Evolutionary conservation across 345 rosid genomes (phyloP), one percentile per base, ranked within the genome.

Genomic region (Euphorbia tirucalli): DNA sequence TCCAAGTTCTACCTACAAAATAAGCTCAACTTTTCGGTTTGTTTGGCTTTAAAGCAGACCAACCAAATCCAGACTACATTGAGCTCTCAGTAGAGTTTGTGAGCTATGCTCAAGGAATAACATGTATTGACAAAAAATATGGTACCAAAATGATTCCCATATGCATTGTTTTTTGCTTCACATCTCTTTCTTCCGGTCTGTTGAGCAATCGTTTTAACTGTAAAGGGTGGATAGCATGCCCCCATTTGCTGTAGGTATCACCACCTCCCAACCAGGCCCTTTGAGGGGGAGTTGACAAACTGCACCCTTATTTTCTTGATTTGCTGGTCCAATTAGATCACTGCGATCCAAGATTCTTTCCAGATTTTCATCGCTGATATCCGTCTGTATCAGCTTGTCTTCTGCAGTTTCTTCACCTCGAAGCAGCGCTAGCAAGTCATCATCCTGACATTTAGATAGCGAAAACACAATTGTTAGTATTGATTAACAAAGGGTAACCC

Each of bases 231-330:
- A 88, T 5, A 94, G 91, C 87, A 92, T 72, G 64, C 97, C 92
- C 55, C 96, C 93, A 9, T 82, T 70, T 15, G 90, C 82, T 15
- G 83, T 83, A 11, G 96, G 91, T 63, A 87, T n/a, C 24, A 94
- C 97, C 75, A 89, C 97, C 87, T 94, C 98, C 98, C 97, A 94
- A 43, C 97, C 98, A 11, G 98, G 97, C 28, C 99, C 99, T 70
- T 88, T 88, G 66, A 85, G 84, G 5, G 97, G 96, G 54, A 81
- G 48, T 8, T 78, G 69, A 49, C 72, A 71, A 62, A 15, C 59
- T 19, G 70, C 77, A n/a, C 43, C 68, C 27, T 71, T 69, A 55
- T 70, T 83, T 15, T 9, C 79, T 65, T 71, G 80, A 3, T 69
- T 80, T 3, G 77, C 57, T 9, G 73, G 4, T 11, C 60, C 74